phyloP scores from a whole-genome alignment of 495 filamentous ascomycete species.

The Terfezia claveryi region DNA sequence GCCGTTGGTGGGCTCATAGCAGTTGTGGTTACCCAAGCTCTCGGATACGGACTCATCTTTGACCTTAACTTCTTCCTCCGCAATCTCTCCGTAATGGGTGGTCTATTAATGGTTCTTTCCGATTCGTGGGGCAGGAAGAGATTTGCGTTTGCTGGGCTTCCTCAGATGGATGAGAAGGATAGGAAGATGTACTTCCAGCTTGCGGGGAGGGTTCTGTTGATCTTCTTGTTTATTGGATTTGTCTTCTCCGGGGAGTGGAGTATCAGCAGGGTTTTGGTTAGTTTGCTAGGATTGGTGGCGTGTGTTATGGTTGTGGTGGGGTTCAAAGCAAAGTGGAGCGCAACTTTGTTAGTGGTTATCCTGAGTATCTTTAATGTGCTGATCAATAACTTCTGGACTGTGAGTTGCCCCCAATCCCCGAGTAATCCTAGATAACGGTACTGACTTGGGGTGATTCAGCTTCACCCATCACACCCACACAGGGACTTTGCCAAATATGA shows the following conservation, averaged over 20 bases:
- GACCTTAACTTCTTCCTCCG: constrained; percentile 99
- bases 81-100: constrained; percentile 90
- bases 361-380: constrained; percentile 87
- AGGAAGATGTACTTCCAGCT: constrained; percentile 99
- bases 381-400: constrained; percentile 99
- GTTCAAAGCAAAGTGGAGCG: constrained; percentile 98
- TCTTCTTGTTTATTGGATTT: constrained; percentile 92
- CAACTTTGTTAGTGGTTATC: constrained; percentile 78
- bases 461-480: constrained; percentile 93
- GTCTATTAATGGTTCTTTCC: constrained; percentile 89
- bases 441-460: constrained; percentile 31
- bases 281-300: constrained; percentile 60
- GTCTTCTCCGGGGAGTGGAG: constrained; percentile 89
- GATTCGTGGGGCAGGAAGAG: constrained; percentile 95
- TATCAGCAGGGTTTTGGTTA: constrained; percentile 61
- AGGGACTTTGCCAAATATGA: constrained; percentile 99
- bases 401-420: constrained; percentile 29
- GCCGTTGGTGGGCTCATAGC: constrained; percentile 73
- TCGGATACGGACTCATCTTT: constrained; percentile 95
- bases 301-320: constrained; percentile 98
- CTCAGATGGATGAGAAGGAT: constrained; percentile 91
- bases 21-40: constrained; percentile 86
- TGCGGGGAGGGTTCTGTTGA: constrained; percentile 82
- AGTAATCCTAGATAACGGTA: neutral
- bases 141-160: constrained; percentile 86